Base-by-base conservation (phyloP, 2,329 filamentous ascomycete genomes). In the Fusarium tuaranense region DNA sequence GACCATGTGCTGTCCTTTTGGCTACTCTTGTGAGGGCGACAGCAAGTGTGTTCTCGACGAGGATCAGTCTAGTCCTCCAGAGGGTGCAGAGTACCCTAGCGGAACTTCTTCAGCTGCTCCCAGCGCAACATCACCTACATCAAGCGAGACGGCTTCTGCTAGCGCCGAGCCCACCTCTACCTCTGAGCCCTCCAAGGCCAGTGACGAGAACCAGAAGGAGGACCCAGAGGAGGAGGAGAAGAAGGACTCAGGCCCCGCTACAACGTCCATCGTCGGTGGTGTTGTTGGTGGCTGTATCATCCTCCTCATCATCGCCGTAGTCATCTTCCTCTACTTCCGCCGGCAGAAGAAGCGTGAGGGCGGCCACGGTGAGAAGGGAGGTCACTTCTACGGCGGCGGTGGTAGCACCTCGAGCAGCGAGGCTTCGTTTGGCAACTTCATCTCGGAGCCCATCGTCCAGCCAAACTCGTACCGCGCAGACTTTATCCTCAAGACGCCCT, bases 1-100 rank as follows among this genome's bases (percentile, higher is more conserved):
- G 16, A 80, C 77, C 20, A 81, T 64, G 27, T 95, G 93, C 82
- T 95, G 93, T 79, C 93, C 93, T 0, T 92, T 92, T 81, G 93
- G 93, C 4, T 95, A 92, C 82, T 83, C 85, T 2, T 95, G 93
- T 83, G 82, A 87, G 39, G 80, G 79, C 63, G 55, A 34, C 16
- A 83, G 83, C n/a, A 71, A 84, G 70, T 95, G 93, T 76, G 80
- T 85, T 13, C 85, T 83, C 75, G 81, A 91, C 71, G 71, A 83
- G 18, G 87, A 92, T 77, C 88, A 92, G 78, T 80, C 82, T 10
- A 72, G 80, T 36, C n/a, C 75, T 44, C 84, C 84, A 25, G 83
- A 81, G 64, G 79, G 78, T 2, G 66, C 81, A 2, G 66, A 79
- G 18, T 76, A 74, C 58, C 73, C 79, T 76, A 59, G 71, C 10